phyloP scores from a whole-genome alignment of 495 filamentous ascomycete genomes.

The Neurospora intermedia region DNA sequence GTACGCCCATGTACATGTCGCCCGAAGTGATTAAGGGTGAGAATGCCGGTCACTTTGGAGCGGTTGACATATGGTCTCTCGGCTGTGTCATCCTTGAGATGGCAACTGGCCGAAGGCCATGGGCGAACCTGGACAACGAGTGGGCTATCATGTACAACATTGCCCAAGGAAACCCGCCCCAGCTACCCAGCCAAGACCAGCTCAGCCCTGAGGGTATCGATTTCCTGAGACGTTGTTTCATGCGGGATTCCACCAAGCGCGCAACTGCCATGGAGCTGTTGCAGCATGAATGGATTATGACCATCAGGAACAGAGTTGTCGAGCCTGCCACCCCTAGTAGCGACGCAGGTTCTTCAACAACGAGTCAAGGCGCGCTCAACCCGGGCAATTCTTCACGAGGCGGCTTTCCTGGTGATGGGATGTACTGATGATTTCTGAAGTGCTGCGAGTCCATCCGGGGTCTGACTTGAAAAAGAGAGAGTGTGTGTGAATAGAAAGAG shows the following conservation, averaged over 20 bases:
- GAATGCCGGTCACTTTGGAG: slow-evolving; percentile 59
- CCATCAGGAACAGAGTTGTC: slow-evolving; percentile 43
- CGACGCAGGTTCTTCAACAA: slow-evolving; percentile 26
- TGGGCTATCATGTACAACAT: slow-evolving; percentile 99
- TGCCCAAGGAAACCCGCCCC: slow-evolving; percentile 85
- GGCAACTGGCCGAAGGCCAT: slow-evolving; percentile 89
- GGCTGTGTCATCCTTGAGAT: slow-evolving; percentile 97
- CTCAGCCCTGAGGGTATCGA: slow-evolving; percentile 76
- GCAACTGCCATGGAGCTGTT: slow-evolving; percentile 80
- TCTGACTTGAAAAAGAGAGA: background rate
- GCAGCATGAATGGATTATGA: slow-evolving; percentile 91
- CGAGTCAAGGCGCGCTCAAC: slow-evolving; percentile 24
- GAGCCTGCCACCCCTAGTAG: slow-evolving; percentile 45
- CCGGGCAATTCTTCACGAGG: slow-evolving; percentile 5
- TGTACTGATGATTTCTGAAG: slow-evolving; percentile 1
- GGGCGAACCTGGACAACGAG: slow-evolving; percentile 96
- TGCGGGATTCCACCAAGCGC: slow-evolving; percentile 68
- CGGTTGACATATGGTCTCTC: slow-evolving; percentile 95
- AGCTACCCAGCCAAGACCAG: slow-evolving; percentile 71
- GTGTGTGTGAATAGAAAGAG: background rate
- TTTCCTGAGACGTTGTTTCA: slow-evolving; percentile 80
- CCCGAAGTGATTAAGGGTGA: slow-evolving; percentile 94
- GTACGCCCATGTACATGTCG: slow-evolving; percentile 99
- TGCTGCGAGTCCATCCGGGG: background rate
- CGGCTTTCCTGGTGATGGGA: slow-evolving; percentile 2